These are phyloP conservation scores for Paracoccidioides brasiliensis DNA, from an alignment of 2,329 filamentous ascomycete species.

Conservation along the genomic window DNA sequence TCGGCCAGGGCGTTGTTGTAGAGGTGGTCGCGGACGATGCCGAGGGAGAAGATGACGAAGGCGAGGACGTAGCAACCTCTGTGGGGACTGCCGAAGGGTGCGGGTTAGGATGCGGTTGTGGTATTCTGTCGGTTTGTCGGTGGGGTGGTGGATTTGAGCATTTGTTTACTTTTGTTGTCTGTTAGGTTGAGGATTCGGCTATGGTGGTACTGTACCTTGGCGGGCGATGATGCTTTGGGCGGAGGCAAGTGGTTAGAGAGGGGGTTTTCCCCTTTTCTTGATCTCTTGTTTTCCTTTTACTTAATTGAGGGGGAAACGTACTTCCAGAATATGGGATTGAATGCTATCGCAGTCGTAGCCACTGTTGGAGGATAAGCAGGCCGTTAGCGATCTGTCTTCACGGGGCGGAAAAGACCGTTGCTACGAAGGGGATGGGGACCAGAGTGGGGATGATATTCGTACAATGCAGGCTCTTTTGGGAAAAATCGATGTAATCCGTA, in stretches of 20 bases:
- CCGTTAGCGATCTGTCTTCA: not conserved
- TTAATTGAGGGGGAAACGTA: slow-evolving; percentile 38
- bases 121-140: slow-evolving; percentile 53
- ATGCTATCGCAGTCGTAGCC: slow-evolving; percentile 67
- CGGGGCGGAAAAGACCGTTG: not conserved
- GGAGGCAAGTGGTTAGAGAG: not conserved
- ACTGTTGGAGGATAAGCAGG: slow-evolving; percentile 39
- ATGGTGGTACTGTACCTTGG: slow-evolving; percentile 44
- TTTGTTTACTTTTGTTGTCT: not conserved
- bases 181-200: not conserved
- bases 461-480: slow-evolving; percentile 55
- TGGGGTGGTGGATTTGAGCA: not conserved
- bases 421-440: not conserved
- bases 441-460: slow-evolving; percentile 19
- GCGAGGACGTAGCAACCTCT: slow-evolving; percentile 84
- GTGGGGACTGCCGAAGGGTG: slow-evolving; percentile 63
- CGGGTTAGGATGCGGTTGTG: slow-evolving; percentile 78
- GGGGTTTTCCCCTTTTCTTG: not conserved
- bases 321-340: slow-evolving; percentile 99
- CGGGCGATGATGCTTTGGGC: slow-evolving; percentile 63
- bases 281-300: not conserved
- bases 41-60: slow-evolving; percentile 77
- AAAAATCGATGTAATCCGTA: slow-evolving; percentile 44
- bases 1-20: slow-evolving; percentile 73
- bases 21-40: slow-evolving; percentile 73